Evolutionary conservation across 2,329 filamentous ascomycete species (phyloP).

Genomic region (Colletotrichum zoysiae): DNA sequence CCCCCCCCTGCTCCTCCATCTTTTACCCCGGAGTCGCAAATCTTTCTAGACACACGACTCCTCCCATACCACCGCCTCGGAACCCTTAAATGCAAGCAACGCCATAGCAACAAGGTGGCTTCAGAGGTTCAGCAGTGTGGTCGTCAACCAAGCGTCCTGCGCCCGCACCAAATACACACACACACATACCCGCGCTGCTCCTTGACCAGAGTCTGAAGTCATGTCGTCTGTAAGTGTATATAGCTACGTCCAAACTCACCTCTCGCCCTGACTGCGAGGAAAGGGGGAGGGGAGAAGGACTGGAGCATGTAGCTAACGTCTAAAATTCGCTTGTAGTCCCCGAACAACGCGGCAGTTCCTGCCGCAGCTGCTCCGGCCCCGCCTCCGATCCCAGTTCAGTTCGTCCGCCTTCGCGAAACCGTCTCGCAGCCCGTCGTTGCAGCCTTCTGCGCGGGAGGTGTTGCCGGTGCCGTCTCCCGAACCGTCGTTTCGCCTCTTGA

Average conservation of each 20-base stretch:
- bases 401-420: conserved; percentile 57
- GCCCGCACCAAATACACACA: conserved; percentile 12
- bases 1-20: neutral
- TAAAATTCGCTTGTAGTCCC: conserved; percentile 7
- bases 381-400: conserved; percentile 3
- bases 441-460: conserved; percentile 92
- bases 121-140: conserved; percentile 40
- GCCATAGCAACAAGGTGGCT: conserved; percentile 32
- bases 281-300: neutral
- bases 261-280: neutral
- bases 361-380: conserved; percentile 16
- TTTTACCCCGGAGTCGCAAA: conserved; percentile 13
- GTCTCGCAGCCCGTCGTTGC: conserved; percentile 88
- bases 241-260: neutral
- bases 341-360: conserved; percentile 27
- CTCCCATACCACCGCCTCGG: neutral
- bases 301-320: neutral
- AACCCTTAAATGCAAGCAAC: conserved; percentile 39
- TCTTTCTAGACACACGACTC: neutral
- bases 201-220: conserved; percentile 38
- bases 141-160: conserved; percentile 20
- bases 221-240: conserved; percentile 38
- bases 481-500: conserved; percentile 97
- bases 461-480: conserved; percentile 95
- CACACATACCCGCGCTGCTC: conserved; percentile 27